A percentile compares a stretch with the other conserved stretches of the same genome.
These are phyloP conservation scores for Zasmidium cellare DNA, from an alignment of 2,329 filamentous ascomycete species.

Conservation along the genomic window DNA sequence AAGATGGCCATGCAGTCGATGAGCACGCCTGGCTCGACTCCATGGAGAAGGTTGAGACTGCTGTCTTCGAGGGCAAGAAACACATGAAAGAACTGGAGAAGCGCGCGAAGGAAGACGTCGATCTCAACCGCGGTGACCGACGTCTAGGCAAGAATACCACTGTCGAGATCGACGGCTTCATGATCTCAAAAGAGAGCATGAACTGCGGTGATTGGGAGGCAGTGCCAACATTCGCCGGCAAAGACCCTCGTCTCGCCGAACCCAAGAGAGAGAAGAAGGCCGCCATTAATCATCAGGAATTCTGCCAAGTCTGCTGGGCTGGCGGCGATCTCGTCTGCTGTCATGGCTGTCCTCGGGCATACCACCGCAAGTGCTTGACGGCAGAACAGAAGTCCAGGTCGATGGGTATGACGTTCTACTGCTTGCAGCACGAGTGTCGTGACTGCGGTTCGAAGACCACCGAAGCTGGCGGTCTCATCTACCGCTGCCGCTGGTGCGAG, in stretches of 20 bases:
- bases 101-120: conserved; percentile 29
- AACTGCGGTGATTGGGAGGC: conserved; percentile 57
- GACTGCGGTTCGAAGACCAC: conserved; percentile 55
- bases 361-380: conserved; percentile 54
- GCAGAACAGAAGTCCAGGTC: conserved; percentile 43
- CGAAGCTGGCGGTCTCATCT: conserved; percentile 51
- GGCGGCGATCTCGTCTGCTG: conserved; percentile 52
- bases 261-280: conserved; percentile 51
- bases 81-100: conserved; percentile 44
- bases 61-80: conserved; percentile 58
- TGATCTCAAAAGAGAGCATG: conserved; percentile 58
- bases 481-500: conserved; percentile 58
- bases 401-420: conserved; percentile 50
- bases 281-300: conserved; percentile 49
- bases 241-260: conserved; percentile 54
- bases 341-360: conserved; percentile 55
- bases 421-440: conserved; percentile 56
- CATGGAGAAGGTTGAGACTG: conserved; percentile 58
- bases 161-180: conserved; percentile 57
- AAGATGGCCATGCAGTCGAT: conserved; percentile 37
- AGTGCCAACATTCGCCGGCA: conserved; percentile 57
- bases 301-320: conserved; percentile 56
- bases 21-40: conserved; percentile 58
- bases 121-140: conserved; percentile 46
- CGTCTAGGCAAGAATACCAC: conserved; percentile 59